Percentiles rank a stretch among this genome's conserved stretches.
phyloP scores from a whole-genome alignment of 306 rosid genomes.

The Nissolia schottii region DNA sequence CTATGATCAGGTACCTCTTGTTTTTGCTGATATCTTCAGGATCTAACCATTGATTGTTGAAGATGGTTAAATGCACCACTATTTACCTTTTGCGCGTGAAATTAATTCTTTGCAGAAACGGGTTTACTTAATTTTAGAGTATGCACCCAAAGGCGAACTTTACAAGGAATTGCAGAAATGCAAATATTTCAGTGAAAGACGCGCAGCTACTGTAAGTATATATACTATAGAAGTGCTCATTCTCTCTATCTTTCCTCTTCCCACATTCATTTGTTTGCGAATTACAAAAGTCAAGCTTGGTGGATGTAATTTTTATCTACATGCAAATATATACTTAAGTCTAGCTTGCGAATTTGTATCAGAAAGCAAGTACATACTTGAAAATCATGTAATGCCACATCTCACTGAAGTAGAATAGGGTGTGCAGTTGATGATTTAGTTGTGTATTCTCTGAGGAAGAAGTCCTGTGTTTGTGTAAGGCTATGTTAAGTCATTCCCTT shows the following conservation, averaged over 20 bases:
- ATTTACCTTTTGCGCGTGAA: slow-evolving; percentile 5
- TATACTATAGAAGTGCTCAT: neutral
- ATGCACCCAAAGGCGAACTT: slow-evolving; percentile 97
- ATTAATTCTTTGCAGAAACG: slow-evolving; percentile 65
- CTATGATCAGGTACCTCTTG: slow-evolving; percentile 71
- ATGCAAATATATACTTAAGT: too few relatives aligned
- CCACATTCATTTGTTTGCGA: neutral
- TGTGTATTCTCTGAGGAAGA: neutral
- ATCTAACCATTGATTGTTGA: neutral
- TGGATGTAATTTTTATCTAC: neutral
- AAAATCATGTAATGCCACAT: neutral
- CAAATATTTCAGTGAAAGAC: slow-evolving; percentile 96
- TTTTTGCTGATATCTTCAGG: neutral
- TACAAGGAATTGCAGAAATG: slow-evolving; percentile 96
- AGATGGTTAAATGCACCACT: neutral
- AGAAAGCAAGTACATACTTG: neutral
- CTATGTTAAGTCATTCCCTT: neutral
- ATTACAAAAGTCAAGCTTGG: neutral
- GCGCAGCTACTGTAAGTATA: slow-evolving; percentile 93
- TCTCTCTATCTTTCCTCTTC: neutral
- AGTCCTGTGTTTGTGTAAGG: neutral
- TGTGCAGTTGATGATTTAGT: neutral
- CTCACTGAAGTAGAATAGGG: neutral
- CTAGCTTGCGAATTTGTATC: too few relatives aligned
- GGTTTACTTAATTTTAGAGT: slow-evolving; percentile 90